Conservation (phyloP, 2,329 filamentous ascomycete genomes). For the Tolypocladium sp. region DNA sequence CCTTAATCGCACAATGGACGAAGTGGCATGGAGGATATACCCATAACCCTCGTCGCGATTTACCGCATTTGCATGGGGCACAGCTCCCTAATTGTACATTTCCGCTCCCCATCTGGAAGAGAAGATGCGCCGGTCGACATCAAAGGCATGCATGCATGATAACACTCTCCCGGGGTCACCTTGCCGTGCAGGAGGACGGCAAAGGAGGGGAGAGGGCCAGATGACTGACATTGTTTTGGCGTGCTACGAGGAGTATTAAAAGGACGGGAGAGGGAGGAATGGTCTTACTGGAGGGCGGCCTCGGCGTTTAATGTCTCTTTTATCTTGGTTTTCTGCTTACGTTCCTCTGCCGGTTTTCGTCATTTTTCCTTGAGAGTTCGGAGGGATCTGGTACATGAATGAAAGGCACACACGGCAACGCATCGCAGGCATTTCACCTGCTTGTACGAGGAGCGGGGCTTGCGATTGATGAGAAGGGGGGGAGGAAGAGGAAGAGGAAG, state of each 20-base stretch:
- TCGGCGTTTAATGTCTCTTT: conserved; percentile 2
- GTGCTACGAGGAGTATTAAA: conserved; percentile 4
- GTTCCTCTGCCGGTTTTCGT: not conserved
- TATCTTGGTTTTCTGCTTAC: not conserved
- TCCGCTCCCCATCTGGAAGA: conserved; percentile 1
- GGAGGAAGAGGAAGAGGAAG: not conserved
- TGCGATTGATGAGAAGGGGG: conserved; percentile 1
- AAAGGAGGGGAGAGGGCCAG: not conserved
- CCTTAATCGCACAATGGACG: conserved; percentile 4
- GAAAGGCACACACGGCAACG: not conserved
- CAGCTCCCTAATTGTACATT: conserved; percentile 4
- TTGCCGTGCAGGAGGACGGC: not conserved
- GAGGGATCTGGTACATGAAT: not conserved
- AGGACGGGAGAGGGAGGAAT: conserved; percentile 1
- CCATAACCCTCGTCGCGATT: not conserved
- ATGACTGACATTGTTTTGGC: conserved; percentile 5
- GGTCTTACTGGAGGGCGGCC: not conserved
- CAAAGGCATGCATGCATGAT: conserved; percentile 2
- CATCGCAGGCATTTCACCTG: not conserved
- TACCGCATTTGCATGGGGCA: conserved; percentile 1
- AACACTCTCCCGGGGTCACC: not conserved
- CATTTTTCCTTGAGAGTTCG: not conserved
- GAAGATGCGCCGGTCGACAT: conserved; percentile 6
- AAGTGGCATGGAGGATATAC: conserved; percentile 1
- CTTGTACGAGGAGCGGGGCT: conserved; percentile 3